phyloP scores from a whole-genome alignment of 805 yeast species.

The Hanseniaspora singularis region DNA sequence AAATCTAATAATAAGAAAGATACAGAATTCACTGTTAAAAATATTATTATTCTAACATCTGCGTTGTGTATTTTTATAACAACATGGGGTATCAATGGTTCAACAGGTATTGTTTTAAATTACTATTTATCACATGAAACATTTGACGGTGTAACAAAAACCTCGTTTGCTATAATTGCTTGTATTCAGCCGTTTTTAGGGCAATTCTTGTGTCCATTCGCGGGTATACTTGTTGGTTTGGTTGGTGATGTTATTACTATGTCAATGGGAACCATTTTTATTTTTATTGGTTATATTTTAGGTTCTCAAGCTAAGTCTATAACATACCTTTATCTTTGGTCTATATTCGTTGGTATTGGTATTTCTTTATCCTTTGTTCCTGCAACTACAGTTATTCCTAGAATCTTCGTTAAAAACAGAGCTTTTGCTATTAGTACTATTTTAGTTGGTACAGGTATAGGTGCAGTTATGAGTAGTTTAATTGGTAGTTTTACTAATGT shows the following conservation, averaged over 20 bases:
- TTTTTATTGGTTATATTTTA: conserved; percentile 44
- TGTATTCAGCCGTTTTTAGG: conserved; percentile 49
- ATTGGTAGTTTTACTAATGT: conserved; percentile 6
- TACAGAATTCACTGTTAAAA: conserved; percentile 8
- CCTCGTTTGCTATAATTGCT: conserved; percentile 56
- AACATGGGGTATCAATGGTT: conserved; percentile 64
- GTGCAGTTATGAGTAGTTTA: conserved; percentile 32
- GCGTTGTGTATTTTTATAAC: conserved; percentile 38
- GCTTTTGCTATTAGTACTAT: conserved; percentile 43
- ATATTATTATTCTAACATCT: not conserved
- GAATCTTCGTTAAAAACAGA: conserved; percentile 56
- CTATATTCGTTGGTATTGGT: conserved; percentile 44
- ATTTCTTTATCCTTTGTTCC: conserved; percentile 48
- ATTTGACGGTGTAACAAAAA: conserved; percentile 43
- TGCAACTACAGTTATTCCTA: conserved; percentile 48
- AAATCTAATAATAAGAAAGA: not conserved
- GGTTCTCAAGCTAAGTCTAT: conserved; percentile 47
- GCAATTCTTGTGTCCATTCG: conserved; percentile 49
- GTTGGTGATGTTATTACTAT: conserved; percentile 41
- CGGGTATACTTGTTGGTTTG: conserved; percentile 36
- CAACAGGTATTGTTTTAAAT: conserved; percentile 52
- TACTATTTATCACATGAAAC: conserved; percentile 40
- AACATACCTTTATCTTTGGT: conserved; percentile 67
- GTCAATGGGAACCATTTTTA: conserved; percentile 38
- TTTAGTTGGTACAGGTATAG: conserved; percentile 41